phyloP scores from a whole-genome alignment of 179 eudicot genomes.

The Amaranthus tricolor region DNA sequence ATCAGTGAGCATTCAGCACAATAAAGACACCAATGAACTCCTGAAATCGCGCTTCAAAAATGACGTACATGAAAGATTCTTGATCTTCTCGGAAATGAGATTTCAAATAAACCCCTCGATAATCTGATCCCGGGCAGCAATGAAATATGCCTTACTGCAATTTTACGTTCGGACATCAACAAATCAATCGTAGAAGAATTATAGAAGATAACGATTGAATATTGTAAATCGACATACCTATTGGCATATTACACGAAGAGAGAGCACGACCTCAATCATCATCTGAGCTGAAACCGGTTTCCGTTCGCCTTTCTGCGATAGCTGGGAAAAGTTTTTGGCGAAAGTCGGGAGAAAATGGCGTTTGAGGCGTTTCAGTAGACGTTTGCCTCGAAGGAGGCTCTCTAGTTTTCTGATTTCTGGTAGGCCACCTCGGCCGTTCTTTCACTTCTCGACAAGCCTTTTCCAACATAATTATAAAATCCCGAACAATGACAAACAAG shows the following conservation, averaged over 20 bases:
- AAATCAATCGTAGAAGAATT: no score
- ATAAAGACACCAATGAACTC: no score
- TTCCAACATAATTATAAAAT: slow-evolving; percentile 59
- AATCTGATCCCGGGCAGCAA: no score
- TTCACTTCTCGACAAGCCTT: slow-evolving; percentile 70
- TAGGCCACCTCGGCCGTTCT: slow-evolving; percentile 39
- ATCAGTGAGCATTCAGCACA: no score
- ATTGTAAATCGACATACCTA: no score
- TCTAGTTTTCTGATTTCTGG: slow-evolving; percentile 29
- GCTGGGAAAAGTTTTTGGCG: slow-evolving; percentile 71
- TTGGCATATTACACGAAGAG: background rate
- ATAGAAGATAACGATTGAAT: no score
- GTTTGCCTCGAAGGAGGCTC: slow-evolving; percentile 33
- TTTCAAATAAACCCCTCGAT: no score
- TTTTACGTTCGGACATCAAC: no score
- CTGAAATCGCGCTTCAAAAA: no score
- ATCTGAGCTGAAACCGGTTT: slow-evolving; percentile 57
- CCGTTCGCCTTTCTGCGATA: slow-evolving; percentile 51
- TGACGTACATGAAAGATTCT: no score
- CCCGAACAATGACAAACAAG: slow-evolving; percentile 66
- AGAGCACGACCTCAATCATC: slow-evolving; percentile 42
- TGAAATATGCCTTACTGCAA: no score
- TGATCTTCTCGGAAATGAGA: no score
- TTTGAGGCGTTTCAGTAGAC: slow-evolving; percentile 34
- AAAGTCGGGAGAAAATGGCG: slow-evolving; percentile 42